Evolutionary conservation across 1,139 yeast genomes (phyloP), one percentile per base, ranked within the genome.

Genomic region (Yamadazyma songkhlaensis): DNA sequence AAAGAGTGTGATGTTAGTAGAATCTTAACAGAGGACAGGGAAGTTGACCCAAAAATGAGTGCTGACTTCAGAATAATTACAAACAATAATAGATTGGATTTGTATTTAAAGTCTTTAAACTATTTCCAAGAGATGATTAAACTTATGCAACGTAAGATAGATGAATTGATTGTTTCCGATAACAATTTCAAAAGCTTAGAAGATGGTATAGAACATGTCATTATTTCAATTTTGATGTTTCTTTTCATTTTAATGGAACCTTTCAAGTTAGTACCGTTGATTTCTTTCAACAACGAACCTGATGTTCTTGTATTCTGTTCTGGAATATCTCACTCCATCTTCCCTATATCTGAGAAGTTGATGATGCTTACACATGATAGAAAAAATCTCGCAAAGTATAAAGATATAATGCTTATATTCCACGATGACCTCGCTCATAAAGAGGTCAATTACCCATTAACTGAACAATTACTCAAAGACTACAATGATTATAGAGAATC

Each of bases 221-320:
- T 22, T 3, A 21, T 10, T 8, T 21, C 32, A 11, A 20, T 29
- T 3, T 13, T 63, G 13, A 41, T 60, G 25, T 62, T 47, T 39
- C 48, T 62, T 8, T 62, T 53, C 38, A 37, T 62, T 9, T 54
- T 60, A 9, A 40, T 59, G 4, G 64, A 60, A 34, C 68, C 69
- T 2, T 55, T 54, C 37, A 43, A 46, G 14, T 37, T 60, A n/a
- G 38, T 60, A 13, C 64, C 67, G 1, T 41, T 64, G 30, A 40
- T 62, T 2, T 40, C 49, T 7, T 47, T 43, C 32, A 55, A 53
- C 9, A 34, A 31, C 9, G 14, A 17, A 8, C 39, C 44, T 7
- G 44, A 41, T 28, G 28, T 45, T 1, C 7, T 45, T 12, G 31
- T 22, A 5, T 24, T 36, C 11, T 34, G 33, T 36, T 9, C 15